Evolutionary conservation across 352 stramenopile species (phyloP), one percentile per base, ranked within the genome.

Genomic region (Elongisporangium anandrum): DNA sequence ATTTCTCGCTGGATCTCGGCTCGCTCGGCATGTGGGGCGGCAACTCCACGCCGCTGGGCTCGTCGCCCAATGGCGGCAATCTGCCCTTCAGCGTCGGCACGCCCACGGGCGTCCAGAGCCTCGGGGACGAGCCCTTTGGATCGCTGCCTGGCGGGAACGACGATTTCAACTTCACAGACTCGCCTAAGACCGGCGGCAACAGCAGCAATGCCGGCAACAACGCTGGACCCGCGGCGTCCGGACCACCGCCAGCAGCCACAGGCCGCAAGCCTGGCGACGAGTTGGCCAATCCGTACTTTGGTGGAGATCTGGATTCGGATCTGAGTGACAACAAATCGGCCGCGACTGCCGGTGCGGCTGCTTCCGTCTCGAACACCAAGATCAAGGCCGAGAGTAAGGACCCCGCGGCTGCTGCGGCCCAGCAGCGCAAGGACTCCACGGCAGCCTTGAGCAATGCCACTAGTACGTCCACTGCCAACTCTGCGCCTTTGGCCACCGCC

Each of bases 71-170:
- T 45, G 57, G 59, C 15, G 61, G 66, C 34, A 62, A 58, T 1
- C 62, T 95, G 23, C 86, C 86, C 6, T 94, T 95, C 63, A 94
- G 83, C 64, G 81, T 95, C 47, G 86, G 86, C 4, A 95, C 86
- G 1, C 86, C 86, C 26, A 94, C 86, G 24, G 86, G 86, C 50
- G 79, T 95, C 7, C 82, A 88, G 61, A 93, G 84, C 57, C 75
- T 95, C 15, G 84, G 82, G 17, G 85, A 94, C 49, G 82, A 94
- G 55, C 73, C 79, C 5, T 94, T 94, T 54, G 70, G 72, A 16
- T 59, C 72, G 6, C 72, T 84, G 54, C 70, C 66, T 2, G 68
- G 61, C 4, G 67, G 69, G 38, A 77, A 80, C 52, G 77, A 89
- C 48, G 85, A 92, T 57, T 92, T 94, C 34, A 85, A 72, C 67